Base-by-base conservation (phyloP, 345 rosid genomes). In the Populus pruinosa region DNA sequence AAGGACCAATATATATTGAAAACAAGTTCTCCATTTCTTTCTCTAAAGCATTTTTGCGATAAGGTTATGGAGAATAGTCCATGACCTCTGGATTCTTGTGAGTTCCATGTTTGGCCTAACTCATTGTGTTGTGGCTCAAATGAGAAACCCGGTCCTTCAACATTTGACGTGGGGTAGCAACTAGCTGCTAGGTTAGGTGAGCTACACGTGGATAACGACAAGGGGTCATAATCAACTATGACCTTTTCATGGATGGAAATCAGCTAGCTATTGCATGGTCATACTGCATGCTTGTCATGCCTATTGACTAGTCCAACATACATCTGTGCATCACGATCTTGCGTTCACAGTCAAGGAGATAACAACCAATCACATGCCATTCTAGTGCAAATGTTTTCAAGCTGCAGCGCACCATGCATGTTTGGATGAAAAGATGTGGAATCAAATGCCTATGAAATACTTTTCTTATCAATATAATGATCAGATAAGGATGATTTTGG, bases 131-230 rank as follows among this genome's bases (percentile, higher is more conserved):
- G 75, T 78, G 67, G 79, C 81, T 67, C 50, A 44, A 63, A 79
- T 79, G 76, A 62, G 82, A 74, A 83, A 87, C 49, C 79, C 76
- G 78, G 88, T 81, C 78, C 72, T 73, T 76, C 81, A 70, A 74
- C 86, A 83, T 87, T 85, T 84, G 88, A 87, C 87, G 81, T 82
- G 78, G 47, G 89, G 82, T 84, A 76, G 79, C 76, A 61, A 78
- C 86, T 67, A 74, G 77, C 66, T 84, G 21, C 55, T 77, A 75
- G 82, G 87, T 86, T 91, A 87, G 93, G 92, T 89, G 90, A 90
- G 77, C 90, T 85, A 79, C 92, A 91, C 92, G 93, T 90, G 92
- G 92, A 91, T 89, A 91, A 86, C 84, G 79, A 85, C 86, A 36
- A 50, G 72, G 65, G 67, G 86, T 89, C 91, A 39, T 78, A 66